Base-by-base conservation (phyloP, 2,329 filamentous ascomycete genomes). In the Pleochaeta shiraiana region DNA sequence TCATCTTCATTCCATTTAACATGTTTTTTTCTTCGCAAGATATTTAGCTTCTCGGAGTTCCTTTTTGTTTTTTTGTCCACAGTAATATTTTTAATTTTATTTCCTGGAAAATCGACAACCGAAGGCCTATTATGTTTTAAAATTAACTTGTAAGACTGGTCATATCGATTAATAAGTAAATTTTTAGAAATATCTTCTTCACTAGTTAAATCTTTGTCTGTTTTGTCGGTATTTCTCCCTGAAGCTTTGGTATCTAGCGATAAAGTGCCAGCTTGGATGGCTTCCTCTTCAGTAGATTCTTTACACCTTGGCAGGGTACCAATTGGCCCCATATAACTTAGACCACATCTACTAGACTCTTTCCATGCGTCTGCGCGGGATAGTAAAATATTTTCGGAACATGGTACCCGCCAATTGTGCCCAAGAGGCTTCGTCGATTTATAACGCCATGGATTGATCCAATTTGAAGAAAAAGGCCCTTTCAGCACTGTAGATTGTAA, bases 401-500 rank as follows among this genome's bases (percentile, higher is more conserved):
- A 67, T 9, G 67, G 68, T 60, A 67, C 67, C 68, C 68, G 68
- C 66, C 68, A 69, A 60, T 65, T 64, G 37, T 64, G 31, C 14
- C 55, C 24, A 28, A 62, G 63, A 65, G 66, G 33, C 65, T 71
- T 66, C 64, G 50, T 66, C 14, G 65, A 61, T 45, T 55, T 39
- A 11, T 76, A 75, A 50, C 72, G 70, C 80, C 80, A 82, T 16
- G 80, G 80, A 67, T 82, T 81, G 34, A 71, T 69, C 80, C 80
- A 83, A 47, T 74, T 70, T 64, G 69, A 72, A 55, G 79, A 76
- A 67, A 88, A 86, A 0, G 85, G 86, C 0, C 85, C 86, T 66
- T 75, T 78, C 2, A 88, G 75, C 5, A 75, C 73, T 6, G 85
- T 80, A 14, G 86, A 85, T 2, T 84, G 71, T 2, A 90, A 76